Base-by-base conservation (phyloP, 2,329 filamentous ascomycete genomes). In the Trichoderma cornu-damae region DNA sequence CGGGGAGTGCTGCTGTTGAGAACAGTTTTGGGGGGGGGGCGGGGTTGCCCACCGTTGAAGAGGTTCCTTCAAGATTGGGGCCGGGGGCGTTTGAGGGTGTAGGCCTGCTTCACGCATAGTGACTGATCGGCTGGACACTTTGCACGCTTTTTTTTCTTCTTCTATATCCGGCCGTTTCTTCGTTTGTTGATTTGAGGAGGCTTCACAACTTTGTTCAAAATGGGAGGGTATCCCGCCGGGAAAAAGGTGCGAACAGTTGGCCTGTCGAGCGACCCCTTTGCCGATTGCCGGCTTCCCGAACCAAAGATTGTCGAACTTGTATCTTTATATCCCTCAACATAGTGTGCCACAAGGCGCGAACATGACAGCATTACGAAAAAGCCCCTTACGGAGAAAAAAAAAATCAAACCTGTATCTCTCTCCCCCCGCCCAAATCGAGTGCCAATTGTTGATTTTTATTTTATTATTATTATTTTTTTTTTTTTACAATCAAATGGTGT, bases 141-240 rank as follows among this genome's bases (percentile, higher is more conserved):
- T 40, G 24, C 52, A 43, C 43, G 12, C 32, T n/a, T n/a, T n/a
- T n/a, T n/a, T n/a, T n/a, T n/a, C n/a, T n/a, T n/a, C n/a, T n/a
- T n/a, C n/a, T 57, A 37, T 28, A 49, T 34, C 44, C 9, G 35
- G 26, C 53, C 28, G 6, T 49, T 57, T 26, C 34, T 49, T 40
- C 20, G 9, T 24, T 42, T 24, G 12, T 24, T 57, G 9, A 8
- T 28, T 16, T 7, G 22, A 38, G 18, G 32, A n/a, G 28, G 35
- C 9, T 42, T 24, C 26, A 42, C n/a, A 20, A 30, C 22, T 20
- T 12, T n/a, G n/a, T n/a, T n/a, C n/a, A n/a, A 7, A 26, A 26
- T 16, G 12, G 26, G n/a, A 16, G 22, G 11, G 42, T 46, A 43
- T 14, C 24, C 18, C 32, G 32, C 12, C 42, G 9, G n/a, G n/a